Percentiles rank a stretch among this genome's conserved stretches.
These are phyloP conservation scores for Chlamydomonas incerta DNA, from an alignment of 139 green algal genomes.

Conservation along the genomic window DNA sequence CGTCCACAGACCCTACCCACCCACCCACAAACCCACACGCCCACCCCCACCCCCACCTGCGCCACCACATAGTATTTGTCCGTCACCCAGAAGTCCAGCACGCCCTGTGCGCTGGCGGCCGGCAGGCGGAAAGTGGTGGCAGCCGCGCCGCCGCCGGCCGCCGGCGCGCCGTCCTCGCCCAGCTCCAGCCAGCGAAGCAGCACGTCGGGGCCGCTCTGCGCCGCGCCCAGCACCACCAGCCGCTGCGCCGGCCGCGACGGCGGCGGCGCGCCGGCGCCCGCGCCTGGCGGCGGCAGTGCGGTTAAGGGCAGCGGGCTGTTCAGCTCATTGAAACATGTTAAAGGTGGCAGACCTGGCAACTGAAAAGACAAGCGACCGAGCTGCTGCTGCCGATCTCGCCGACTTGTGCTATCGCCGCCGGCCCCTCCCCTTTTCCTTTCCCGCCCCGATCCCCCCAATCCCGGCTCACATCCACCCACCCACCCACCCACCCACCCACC, in stretches of 20 bases:
- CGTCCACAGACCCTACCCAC: neutral
- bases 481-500: too few species aligned
- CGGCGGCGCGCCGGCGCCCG: neutral
- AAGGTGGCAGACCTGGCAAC: too few species aligned
- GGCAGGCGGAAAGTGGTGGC: conserved; percentile 25
- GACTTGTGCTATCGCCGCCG: too few species aligned
- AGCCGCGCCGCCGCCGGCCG: neutral
- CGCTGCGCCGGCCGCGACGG: neutral
- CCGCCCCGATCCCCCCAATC: too few species aligned
- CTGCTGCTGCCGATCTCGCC: too few species aligned
- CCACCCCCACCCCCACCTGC: conserved; percentile 2
- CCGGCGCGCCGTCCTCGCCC: neutral
- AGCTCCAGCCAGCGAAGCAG: conserved; percentile 36
- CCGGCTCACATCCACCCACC: too few species aligned
- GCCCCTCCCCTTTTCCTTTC: too few species aligned
- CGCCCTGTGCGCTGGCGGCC: neutral
- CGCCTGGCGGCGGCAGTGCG: neutral
- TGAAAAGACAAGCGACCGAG: too few species aligned
- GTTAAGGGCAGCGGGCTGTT: too few species aligned
- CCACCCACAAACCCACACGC: too few species aligned
- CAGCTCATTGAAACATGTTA: too few species aligned
- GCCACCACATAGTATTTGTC: conserved; percentile 29
- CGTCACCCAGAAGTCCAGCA: conserved; percentile 36
- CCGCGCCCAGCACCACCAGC: conserved; percentile 15
- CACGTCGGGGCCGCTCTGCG: conserved; percentile 26